A percentile compares a stretch with the other conserved stretches of the same genome.
Conservation (phyloP, 106 monocot genomes). For the Dioscorea zingiberensis region DNA sequence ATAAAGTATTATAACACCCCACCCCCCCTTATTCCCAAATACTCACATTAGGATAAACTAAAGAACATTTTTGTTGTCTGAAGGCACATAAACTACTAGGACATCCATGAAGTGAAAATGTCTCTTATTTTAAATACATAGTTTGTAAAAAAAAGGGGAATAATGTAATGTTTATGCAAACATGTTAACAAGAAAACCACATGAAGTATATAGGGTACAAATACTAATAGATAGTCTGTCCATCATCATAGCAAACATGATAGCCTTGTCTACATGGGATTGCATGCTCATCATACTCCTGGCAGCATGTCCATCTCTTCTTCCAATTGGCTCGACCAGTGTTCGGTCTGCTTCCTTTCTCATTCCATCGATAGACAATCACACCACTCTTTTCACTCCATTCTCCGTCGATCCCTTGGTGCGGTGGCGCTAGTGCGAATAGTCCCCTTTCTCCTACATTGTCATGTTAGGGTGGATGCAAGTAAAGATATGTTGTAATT, state of each 20-base stretch:
- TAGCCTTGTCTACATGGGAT: constrained; percentile 52
- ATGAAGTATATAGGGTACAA: neutral
- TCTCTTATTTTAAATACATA: too few relatives aligned
- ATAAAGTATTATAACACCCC: too few relatives aligned
- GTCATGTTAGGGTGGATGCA: neutral
- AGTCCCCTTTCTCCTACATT: constrained; percentile 56
- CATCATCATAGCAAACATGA: constrained; percentile 79
- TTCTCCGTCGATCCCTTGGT: constrained; percentile 86
- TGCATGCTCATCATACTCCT: constrained; percentile 49
- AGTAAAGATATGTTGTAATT: neutral
- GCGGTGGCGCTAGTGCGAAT: constrained; percentile 66
- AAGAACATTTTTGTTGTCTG: too few relatives aligned
- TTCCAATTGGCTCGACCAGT: constrained; percentile 68
- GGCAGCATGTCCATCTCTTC: constrained; percentile 81
- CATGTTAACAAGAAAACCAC: too few relatives aligned
- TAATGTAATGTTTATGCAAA: too few relatives aligned
- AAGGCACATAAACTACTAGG: too few relatives aligned
- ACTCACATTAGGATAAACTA: too few relatives aligned
- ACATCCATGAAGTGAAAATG: too few relatives aligned
- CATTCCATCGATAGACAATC: constrained; percentile 83
- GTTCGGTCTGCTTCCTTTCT: constrained; percentile 41
- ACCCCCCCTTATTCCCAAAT: too few relatives aligned
- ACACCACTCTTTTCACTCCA: constrained; percentile 81
- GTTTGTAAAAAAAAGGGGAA: too few relatives aligned
- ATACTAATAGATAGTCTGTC: constrained; percentile 51